A percentile compares a stretch with the other conserved stretches of the same genome.
These are phyloP conservation scores for Cystobasidium tubakii DNA, from an alignment of 768 basidiomycete genomes.

Conservation along the genomic window DNA sequence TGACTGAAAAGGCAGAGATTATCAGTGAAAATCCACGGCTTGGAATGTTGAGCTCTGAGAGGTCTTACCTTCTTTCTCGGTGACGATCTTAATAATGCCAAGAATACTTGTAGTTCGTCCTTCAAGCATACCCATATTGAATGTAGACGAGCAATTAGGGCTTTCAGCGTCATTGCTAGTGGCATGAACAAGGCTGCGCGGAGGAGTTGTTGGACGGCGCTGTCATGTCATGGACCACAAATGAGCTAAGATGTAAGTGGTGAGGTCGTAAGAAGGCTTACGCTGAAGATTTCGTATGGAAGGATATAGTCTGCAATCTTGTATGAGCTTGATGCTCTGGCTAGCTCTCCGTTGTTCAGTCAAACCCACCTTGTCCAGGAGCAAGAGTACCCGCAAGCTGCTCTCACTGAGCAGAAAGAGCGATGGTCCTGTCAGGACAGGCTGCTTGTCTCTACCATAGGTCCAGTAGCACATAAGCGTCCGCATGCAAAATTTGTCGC, in stretches of 20 bases:
- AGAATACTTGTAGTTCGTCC: conserved; percentile 3
- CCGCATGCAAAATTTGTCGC: conserved; percentile 2
- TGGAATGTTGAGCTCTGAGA: neutral
- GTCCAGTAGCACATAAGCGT: neutral
- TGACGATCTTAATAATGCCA: neutral
- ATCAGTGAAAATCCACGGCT: neutral
- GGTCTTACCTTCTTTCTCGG: neutral
- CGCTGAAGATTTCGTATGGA: conserved; percentile 11
- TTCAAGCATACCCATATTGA: conserved; percentile 1
- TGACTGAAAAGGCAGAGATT: neutral
- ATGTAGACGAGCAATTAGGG: conserved; percentile 7
- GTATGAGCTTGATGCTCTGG: no score
- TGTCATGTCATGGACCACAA: no score
- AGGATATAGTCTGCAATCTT: neutral
- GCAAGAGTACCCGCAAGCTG: neutral
- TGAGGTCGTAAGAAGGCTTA: conserved; percentile 5
- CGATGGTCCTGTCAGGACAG: neutral
- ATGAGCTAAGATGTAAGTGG: neutral
- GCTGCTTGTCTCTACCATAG: neutral
- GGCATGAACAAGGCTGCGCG: conserved; percentile 35
- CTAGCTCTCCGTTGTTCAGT: no score
- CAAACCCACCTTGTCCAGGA: neutral
- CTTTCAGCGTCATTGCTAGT: conserved; percentile 22
- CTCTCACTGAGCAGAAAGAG: neutral
- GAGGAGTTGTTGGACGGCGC: conserved; percentile 23